phyloP scores from a whole-genome alignment of 352 stramenopile genomes.

The Phytopythium kandeliae region DNA sequence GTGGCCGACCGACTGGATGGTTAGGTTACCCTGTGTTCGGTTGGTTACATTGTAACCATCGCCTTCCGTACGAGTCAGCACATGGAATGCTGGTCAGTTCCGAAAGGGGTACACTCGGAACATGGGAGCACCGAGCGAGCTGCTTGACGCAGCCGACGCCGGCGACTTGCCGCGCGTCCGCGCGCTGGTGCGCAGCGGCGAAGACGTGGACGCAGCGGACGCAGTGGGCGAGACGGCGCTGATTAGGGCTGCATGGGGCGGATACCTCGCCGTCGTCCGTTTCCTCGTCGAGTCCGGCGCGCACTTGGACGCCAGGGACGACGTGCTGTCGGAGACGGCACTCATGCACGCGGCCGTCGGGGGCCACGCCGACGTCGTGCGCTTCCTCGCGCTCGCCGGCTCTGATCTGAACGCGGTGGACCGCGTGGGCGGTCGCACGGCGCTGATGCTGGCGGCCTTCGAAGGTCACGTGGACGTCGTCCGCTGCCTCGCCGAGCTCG shows the following conservation, averaged over 20 bases:
- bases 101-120: too few relatives aligned
- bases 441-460: constrained; percentile 4
- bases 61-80: too few relatives aligned
- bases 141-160: background rate
- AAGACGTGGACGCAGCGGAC: background rate
- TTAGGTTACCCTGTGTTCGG: too few relatives aligned
- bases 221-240: background rate
- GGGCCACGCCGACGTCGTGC: background rate
- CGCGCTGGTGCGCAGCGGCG: background rate
- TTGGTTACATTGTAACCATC: too few relatives aligned
- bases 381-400: background rate
- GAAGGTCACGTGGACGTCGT: background rate
- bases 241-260: background rate
- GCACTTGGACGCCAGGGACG: background rate
- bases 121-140: background rate
- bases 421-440: background rate
- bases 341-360: background rate
- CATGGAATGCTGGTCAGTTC: too few relatives aligned
- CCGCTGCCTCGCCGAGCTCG: background rate
- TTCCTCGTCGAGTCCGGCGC: background rate
- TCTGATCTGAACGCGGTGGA: background rate
- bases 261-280: constrained; percentile 1
- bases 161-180: background rate
- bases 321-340: background rate
- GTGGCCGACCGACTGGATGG: too few relatives aligned